phyloP scores from a whole-genome alignment of 2,329 filamentous ascomycete species.

The Cylindrodendrum hubeiense region DNA sequence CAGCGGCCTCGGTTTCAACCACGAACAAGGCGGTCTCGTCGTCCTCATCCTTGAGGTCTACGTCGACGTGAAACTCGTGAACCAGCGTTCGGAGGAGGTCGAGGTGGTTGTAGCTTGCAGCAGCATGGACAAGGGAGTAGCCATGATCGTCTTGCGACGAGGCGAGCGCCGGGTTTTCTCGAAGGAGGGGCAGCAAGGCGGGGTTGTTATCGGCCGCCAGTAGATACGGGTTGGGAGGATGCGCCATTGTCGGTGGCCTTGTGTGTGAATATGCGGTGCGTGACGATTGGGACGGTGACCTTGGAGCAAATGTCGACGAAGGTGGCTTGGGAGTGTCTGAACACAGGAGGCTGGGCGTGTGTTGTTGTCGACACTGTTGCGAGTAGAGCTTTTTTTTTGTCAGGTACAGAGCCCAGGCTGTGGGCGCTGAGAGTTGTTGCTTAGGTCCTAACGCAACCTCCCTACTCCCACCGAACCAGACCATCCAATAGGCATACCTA shows the following conservation, averaged over 20 bases:
- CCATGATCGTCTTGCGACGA: slow-evolving; percentile 88
- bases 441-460: neutral
- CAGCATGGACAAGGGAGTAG: slow-evolving; percentile 94
- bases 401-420: neutral
- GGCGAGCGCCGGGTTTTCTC: slow-evolving; percentile 80
- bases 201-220: slow-evolving; percentile 86
- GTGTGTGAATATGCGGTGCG: neutral
- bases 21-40: slow-evolving; percentile 95
- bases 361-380: neutral
- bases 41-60: slow-evolving; percentile 90
- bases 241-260: slow-evolving; percentile 54
- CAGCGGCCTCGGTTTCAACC: slow-evolving; percentile 84
- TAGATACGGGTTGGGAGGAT: slow-evolving; percentile 72
- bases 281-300: neutral
- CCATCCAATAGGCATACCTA: neutral
- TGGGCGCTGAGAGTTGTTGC: neutral
- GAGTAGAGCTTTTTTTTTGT: neutral
- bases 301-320: too few species aligned
- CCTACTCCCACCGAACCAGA: neutral
- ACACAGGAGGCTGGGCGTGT: neutral
- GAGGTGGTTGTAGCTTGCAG: slow-evolving; percentile 90
- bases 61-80: slow-evolving; percentile 79
- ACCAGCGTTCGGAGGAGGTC: slow-evolving; percentile 83
- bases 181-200: slow-evolving; percentile 80
- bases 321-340: neutral